A percentile compares a stretch with the other conserved stretches of the same genome.
Evolutionary conservation across 73 alveolate genomes (phyloP).

Genomic region (Strombidium stylifer): DNA sequence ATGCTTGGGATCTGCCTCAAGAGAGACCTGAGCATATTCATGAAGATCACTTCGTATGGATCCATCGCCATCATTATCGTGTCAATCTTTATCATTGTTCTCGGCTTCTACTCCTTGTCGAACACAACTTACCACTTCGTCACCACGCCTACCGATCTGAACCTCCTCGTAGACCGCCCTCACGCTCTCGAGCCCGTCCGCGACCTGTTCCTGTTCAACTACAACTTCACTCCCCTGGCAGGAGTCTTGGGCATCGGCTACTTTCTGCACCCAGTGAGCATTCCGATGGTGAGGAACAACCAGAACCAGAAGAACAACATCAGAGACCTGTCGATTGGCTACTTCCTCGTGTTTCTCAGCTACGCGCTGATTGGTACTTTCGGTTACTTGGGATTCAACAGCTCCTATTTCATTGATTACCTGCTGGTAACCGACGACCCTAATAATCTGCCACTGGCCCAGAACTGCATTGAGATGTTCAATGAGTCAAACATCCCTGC

Average conservation of each 20-base stretch:
- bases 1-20: not conserved
- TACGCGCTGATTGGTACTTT: slow-evolving; percentile 54
- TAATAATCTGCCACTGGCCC: not conserved
- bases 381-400: slow-evolving; percentile 68
- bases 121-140: slow-evolving; percentile 32
- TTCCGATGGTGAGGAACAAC: slow-evolving; percentile 69
- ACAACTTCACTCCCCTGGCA: slow-evolving; percentile 34
- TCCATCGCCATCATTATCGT: slow-evolving; percentile 51
- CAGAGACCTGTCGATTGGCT: slow-evolving; percentile 71
- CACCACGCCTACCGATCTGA: no score
- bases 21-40: slow-evolving; percentile 50
- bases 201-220: slow-evolving; percentile 56
- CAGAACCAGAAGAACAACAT: slow-evolving; percentile 59
- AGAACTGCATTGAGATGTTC: slow-evolving; percentile 46
- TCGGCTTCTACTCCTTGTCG: slow-evolving; percentile 29
- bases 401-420: slow-evolving; percentile 1
- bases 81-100: slow-evolving; percentile 39
- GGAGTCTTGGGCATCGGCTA: slow-evolving; percentile 63
- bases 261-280: slow-evolving; percentile 65
- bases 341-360: slow-evolving; percentile 50
- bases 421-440: not conserved
- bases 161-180: no score
- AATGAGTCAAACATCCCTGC: slow-evolving; percentile 4
- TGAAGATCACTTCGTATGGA: slow-evolving; percentile 63
- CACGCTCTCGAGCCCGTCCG: no score